A percentile compares a stretch with the other conserved stretches of the same genome.
Evolutionary conservation across 306 rosid genomes (phyloP).

Genomic region (Fragaria ananassa): DNA sequence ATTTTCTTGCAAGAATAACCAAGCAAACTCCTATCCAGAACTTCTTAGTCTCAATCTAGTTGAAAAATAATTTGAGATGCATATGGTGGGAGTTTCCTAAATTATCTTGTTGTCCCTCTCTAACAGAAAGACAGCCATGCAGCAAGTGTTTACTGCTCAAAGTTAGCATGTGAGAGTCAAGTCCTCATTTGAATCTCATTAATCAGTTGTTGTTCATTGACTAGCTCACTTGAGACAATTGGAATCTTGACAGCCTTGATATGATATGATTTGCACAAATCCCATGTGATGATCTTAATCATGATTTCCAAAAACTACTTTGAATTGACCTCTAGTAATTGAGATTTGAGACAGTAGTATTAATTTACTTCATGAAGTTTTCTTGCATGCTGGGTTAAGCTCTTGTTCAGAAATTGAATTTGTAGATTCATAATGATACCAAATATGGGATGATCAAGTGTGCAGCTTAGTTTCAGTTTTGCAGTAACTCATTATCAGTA

Average conservation of each 20-base stretch:
- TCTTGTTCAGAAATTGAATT: background rate
- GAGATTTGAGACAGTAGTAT: too few species aligned
- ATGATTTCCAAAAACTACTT: background rate
- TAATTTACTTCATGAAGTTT: background rate
- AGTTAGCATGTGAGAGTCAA: constrained; percentile 16
- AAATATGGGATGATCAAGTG: background rate
- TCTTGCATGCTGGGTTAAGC: background rate
- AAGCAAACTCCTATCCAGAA: background rate
- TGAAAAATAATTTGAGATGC: constrained; percentile 4
- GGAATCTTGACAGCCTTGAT: constrained; percentile 25
- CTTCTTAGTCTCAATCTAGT: background rate
- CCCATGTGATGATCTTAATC: constrained; percentile 17
- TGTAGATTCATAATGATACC: background rate
- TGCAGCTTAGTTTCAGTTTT: background rate
- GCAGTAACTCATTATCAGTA: background rate
- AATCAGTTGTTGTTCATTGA: constrained; percentile 1
- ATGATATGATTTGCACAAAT: background rate
- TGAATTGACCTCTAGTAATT: background rate
- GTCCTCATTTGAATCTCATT: background rate
- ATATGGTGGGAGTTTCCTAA: constrained; percentile 1
- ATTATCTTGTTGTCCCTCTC: constrained; percentile 8
- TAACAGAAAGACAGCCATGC: constrained; percentile 20
- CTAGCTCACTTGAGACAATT: constrained; percentile 17
- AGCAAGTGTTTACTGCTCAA: constrained; percentile 12
- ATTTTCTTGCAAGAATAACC: background rate